These are phyloP conservation scores for Articulospora tetracladia DNA, from an alignment of 495 filamentous ascomycete genomes.

Conservation along the genomic window DNA sequence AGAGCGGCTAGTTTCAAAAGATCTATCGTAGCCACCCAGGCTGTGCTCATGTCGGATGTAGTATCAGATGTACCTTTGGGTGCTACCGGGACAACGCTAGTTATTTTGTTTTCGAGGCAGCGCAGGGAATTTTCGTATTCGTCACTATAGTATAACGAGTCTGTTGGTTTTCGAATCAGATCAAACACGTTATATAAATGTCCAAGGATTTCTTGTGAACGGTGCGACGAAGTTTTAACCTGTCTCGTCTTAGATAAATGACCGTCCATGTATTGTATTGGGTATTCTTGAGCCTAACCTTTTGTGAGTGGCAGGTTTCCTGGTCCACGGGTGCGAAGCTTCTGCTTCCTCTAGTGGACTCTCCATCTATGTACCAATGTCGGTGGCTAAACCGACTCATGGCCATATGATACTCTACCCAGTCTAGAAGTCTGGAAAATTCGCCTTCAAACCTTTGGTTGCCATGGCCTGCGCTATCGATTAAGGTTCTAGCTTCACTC, in stretches of 20 bases:
- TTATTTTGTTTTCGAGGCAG: conserved; percentile 24
- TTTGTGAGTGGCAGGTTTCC: conserved; percentile 7
- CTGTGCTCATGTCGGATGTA: neutral
- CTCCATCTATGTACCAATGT: conserved; percentile 27
- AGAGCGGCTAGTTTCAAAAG: conserved; percentile 30
- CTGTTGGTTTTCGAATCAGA: conserved; percentile 13
- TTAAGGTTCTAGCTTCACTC: conserved; percentile 23
- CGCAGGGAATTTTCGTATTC: conserved; percentile 24
- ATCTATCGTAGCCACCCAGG: conserved; percentile 21
- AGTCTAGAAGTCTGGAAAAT: conserved; percentile 28
- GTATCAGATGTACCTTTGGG: conserved; percentile 1
- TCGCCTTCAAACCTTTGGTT: conserved; percentile 18
- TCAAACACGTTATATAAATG: conserved; percentile 5
- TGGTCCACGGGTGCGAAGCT: conserved; percentile 8
- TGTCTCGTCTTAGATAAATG: conserved; percentile 13
- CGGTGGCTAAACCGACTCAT: conserved; percentile 29
- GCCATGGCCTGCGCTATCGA: conserved; percentile 17
- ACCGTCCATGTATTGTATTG: neutral
- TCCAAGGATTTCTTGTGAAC: conserved; percentile 17
- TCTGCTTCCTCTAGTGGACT: conserved; percentile 7
- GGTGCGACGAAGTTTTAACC: conserved; percentile 7
- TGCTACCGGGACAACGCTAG: conserved; percentile 6
- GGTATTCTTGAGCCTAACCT: conserved; percentile 10
- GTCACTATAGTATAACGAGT: conserved; percentile 6
- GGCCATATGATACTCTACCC: conserved; percentile 36